Evolutionary conservation across 768 basidiomycete genomes (phyloP).

Genomic region (Boletus sp.): DNA sequence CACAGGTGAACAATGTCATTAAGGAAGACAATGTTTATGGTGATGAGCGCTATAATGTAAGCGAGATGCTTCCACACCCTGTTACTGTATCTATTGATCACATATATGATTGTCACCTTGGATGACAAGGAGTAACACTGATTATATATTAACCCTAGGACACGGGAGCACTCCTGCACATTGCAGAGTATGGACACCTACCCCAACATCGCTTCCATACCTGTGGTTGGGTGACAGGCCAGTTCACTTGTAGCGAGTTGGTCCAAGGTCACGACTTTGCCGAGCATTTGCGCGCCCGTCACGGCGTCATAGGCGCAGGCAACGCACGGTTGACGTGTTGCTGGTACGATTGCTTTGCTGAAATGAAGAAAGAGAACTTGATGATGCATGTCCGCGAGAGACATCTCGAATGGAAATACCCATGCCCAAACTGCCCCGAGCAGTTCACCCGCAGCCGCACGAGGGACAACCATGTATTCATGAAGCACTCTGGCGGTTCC

Average conservation of each 20-base stretch:
- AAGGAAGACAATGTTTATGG: too few relatives aligned
- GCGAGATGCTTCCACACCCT: too few relatives aligned
- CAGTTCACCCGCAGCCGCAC: slow-evolving; percentile 27
- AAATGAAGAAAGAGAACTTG: slow-evolving; percentile 29
- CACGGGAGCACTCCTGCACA: not conserved
- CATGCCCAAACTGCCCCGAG: slow-evolving; percentile 19
- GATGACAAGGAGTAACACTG: not conserved
- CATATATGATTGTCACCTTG: too few relatives aligned
- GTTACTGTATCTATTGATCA: too few relatives aligned
- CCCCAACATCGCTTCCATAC: slow-evolving; percentile 8
- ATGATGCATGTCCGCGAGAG: slow-evolving; percentile 25
- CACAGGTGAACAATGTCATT: too few relatives aligned
- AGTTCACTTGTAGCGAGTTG: not conserved
- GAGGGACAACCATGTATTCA: slow-evolving; percentile 7
- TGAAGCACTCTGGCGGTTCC: not conserved
- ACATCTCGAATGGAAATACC: slow-evolving; percentile 16
- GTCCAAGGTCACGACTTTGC: slow-evolving; percentile 13
- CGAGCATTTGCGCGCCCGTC: slow-evolving; percentile 19
- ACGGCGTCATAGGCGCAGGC: slow-evolving; percentile 21
- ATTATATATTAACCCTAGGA: slow-evolving; percentile 13
- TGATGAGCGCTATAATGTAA: too few relatives aligned
- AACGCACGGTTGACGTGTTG: not conserved
- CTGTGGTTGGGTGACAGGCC: slow-evolving; percentile 16
- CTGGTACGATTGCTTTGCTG: slow-evolving; percentile 17
- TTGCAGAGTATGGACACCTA: not conserved